Base-by-base conservation (phyloP, 148 eudicot species). In the Amaranthus palmeri region DNA sequence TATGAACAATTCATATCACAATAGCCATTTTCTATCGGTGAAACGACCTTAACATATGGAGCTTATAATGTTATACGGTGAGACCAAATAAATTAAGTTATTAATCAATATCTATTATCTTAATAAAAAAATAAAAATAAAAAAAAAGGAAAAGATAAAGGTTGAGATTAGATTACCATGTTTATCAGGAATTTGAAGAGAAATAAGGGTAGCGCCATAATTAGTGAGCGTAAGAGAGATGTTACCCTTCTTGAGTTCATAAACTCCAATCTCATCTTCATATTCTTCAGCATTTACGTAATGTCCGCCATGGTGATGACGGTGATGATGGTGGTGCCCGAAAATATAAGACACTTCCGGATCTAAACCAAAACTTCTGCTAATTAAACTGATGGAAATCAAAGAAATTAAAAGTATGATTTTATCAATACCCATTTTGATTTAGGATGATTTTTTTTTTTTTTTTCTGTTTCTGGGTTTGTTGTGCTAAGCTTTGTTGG, bases 171-270 rank as follows among this genome's bases (percentile, higher is more conserved):
- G 7, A 45, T 51, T 71, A 91, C 97, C 97, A 84, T 84, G n/a
- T 75, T 87, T 87, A 74, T 91, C 92, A 58, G 97, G 93, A 63
- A 91, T 80, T 76, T 81, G 18, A 68, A 91, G 68, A 12, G 97
- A 91, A 52, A 87, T 76, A 15, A 87, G 59, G 36, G 84, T 80
- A 11, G 93, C 97, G 17, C 97, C 97, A 80, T 73, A 87, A 60
- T 87, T 89, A 54, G 93, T 88, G 76, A 91, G 75, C 68, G 84
- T 88, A 53, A 85, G 56, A 45, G 83, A 79, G 54, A 91, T 78
- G 59, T 83, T 74, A 11, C 86, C 86, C 68, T 70, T 87, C 82
- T 87, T 89, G 59, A 91, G 75, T 76, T 87, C 90, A 76, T 81
- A 91, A 36, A 87, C 78, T 56, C 82, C 87, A 62, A 78, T 52